Base-by-base conservation (phyloP, 192 early-diverging fungal genomes). In the Coemansia sp. region DNA sequence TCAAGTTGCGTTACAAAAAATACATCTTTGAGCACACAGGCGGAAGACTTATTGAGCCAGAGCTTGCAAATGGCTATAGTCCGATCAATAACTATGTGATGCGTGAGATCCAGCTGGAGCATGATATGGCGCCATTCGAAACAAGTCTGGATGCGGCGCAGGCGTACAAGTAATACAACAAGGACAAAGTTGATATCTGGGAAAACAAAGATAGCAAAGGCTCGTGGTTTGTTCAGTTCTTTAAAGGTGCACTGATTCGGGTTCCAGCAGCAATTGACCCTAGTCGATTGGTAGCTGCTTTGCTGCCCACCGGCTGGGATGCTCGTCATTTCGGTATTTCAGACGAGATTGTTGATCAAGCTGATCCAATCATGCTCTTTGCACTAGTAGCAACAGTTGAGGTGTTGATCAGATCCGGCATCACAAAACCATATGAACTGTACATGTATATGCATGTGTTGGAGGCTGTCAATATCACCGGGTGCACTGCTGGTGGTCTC, bases 301-400 rank as follows among this genome's bases (percentile, higher is more conserved):
- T 93, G 72, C 88, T 98, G 56, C 96, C 96, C 17, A 96, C 96
- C 61, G 96, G 96, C 58, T 98, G 96, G 96, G 84, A 91, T 67
- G 92, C 94, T 64, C 86, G 86, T 63, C 89, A 92, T 45, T 98
- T 92, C 85, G 96, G 96, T 74, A 88, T 98, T 38, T 93, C 96
- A 58, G 89, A 94, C 71, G 93, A 95, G 64, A 93, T 98, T 63
- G 87, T 93, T 56, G 76, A 87, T 61, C 94, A 98, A 74, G 94
- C 95, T 36, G 96, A 98, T 74, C 89, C 86, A 32, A 88, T 94
- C 64, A 95, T 94, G 8, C 88, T 95, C 37, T 98, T 90, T 81
- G 87, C 89, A 61, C 72, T 98, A 55, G 90, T 98, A 52, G 88
- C 94, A n/a, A 95, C 93, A 53, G 96, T 94, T n/a, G 96, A 98